Percentiles rank a stretch among this genome's conserved stretches.
phyloP scores from a whole-genome alignment of 2,329 filamentous ascomycete species.

The Apiospora koreana region DNA sequence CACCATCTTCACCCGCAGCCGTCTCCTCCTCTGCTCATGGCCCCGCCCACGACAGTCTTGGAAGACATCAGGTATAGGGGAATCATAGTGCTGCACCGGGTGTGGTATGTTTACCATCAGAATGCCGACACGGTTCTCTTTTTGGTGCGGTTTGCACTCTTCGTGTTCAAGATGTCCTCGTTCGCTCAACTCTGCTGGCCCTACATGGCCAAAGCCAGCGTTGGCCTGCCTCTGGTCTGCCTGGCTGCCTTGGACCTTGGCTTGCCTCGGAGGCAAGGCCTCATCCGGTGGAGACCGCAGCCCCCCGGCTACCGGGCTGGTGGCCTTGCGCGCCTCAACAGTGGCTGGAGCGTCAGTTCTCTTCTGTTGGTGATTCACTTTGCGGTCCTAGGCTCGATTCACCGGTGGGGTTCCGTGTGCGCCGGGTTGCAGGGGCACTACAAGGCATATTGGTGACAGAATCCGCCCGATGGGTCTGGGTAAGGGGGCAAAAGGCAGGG shows the following conservation, averaged over 20 bases:
- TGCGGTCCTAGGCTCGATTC: background rate
- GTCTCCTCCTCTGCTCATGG: conserved; percentile 47
- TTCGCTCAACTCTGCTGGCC: conserved; percentile 72
- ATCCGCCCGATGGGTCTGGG: background rate
- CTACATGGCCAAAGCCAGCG: conserved; percentile 62
- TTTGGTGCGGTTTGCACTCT: conserved; percentile 58
- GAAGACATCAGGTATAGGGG: conserved; percentile 35
- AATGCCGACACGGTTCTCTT: conserved; percentile 36
- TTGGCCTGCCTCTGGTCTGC: conserved; percentile 67
- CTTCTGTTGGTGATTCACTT: conserved; percentile 4
- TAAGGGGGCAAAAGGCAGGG: background rate
- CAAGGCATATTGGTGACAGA: background rate
- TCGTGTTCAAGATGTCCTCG: conserved; percentile 68
- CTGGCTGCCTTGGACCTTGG: conserved; percentile 69
- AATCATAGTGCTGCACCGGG: conserved; percentile 38
- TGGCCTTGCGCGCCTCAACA: background rate
- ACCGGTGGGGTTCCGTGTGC: background rate
- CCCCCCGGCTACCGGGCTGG: background rate
- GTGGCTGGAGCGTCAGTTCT: background rate
- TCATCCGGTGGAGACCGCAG: background rate
- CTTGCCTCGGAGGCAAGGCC: conserved; percentile 29
- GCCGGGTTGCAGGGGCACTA: background rate
- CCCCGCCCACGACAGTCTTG: conserved; percentile 44
- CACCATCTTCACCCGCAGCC: conserved; percentile 19
- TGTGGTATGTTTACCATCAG: conserved; percentile 29